Evolutionary conservation across 2,329 filamentous ascomycete genomes (phyloP), one percentile per base, ranked within the genome.

Genomic region (Diaporthe australafricana): DNA sequence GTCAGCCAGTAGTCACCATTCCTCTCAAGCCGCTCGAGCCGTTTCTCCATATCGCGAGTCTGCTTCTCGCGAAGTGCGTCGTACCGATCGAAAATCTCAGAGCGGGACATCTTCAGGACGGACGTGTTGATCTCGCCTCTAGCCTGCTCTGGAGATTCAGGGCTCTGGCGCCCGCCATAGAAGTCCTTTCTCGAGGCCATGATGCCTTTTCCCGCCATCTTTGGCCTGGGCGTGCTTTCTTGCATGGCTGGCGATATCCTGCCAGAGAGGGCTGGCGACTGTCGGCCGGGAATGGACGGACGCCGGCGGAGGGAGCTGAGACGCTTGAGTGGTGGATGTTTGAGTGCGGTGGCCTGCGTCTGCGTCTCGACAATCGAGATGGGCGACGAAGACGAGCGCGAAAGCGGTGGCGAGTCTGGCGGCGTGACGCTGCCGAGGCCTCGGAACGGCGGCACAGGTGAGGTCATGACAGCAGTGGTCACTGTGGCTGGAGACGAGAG

Each of bases 1-100:
- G 82, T 79, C 52, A 85, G 77, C 82, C 84, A 84, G 3, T 84
- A 77, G 48, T 87, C 85, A 50, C 84, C 83, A 62, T 85, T 84
- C 20, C 81, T 80, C 77, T 88, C 86, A 1, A 88, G 80, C 20
- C 81, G 79, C 8, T 82, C 81, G 16, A 88, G 77, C 1, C 86
- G 83, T 14, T 80, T 80, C 74, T 87, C 85, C 78, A 87, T 84
- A 48, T 88, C 87, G 6, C 56, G 57, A 5, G 56, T 55, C 30
- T 72, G 70, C 38, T 70, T 66, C 52, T 72, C 72, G n/a, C 70
- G 70, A 5, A 72, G 72, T 47, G 70, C 65, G 25, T 73, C 72
- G 57, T 73, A 70, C 32, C 45, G 57, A n/a, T 68, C 70, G 30
- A 71, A 70, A 5, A 69, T 57, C 52, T 72, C 63, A n/a, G 63